Evolutionary conservation across 208 protist species (phyloP), one percentile per base, ranked within the genome.

Genomic region (Wallacemonas collosoma): DNA sequence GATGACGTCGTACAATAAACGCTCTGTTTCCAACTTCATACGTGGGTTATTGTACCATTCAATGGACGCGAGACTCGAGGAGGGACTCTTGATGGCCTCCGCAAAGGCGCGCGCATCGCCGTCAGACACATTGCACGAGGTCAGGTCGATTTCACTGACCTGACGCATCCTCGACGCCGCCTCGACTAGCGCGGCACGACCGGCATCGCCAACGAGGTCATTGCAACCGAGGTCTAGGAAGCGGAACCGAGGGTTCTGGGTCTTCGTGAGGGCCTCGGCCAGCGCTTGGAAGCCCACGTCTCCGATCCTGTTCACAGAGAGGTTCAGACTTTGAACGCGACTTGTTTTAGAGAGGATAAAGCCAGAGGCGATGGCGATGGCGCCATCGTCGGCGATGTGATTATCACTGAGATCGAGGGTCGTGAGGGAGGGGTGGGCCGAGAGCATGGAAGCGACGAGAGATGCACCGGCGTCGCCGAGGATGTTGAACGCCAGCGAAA

Each of bases 31-130:
- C 12, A 84, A 73, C 57, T 70, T 62, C 48, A 95, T 91, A 48
- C 76, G 81, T 3, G 91, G 91, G 70, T 95, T 95, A 77, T 96
- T 94, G 80, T 83, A 94, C 89, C 87, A 93, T 77, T 93, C 91
- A 9, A 96, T 72, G 14, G 50, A 61, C 3, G 53, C 75, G 35
- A 96, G 79, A 47, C 87, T 91, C 15, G 80, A 88, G 39, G 44
- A 67, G 26, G 73, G 61, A 48, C 58, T 80, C 9, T 62, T 50
- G 38, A 96, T 81, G 1, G 91, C 91, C 51, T 38, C 68, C 35
- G 77, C 61, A 15, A 94, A 71, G 3, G 44, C 72, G 51, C 61
- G 72, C n/a, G 77, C 87, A 64, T 94, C 83, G n/a, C 87, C 81
- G 55, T 93, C 86, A 9, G 79, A 83, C 15, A 96, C 57, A 56